Conservation (phyloP, 371 early-diverging fungal species). For the Haplosporangium sp. region DNA sequence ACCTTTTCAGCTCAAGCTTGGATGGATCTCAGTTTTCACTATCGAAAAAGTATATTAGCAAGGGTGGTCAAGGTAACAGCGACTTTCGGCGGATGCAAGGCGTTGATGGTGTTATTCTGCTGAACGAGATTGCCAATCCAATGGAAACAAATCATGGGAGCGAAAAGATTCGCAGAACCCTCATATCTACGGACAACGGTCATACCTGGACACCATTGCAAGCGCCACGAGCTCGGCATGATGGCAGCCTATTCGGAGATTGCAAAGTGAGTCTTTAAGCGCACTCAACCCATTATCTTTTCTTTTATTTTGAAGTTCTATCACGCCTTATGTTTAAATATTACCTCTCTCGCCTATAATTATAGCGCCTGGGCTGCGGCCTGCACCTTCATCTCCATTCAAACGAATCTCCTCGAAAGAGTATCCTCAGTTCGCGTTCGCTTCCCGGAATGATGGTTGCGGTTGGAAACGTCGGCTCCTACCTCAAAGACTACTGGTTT, state of each 20-base stretch:
- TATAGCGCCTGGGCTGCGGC: constrained; percentile 62
- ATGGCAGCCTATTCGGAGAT: constrained; percentile 16
- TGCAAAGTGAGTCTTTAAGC: constrained; percentile 19
- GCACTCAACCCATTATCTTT: background rate
- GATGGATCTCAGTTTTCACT: constrained; percentile 85
- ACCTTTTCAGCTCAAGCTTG: constrained; percentile 85
- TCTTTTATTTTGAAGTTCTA: no score
- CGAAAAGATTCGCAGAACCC: constrained; percentile 70
- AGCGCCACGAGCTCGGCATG: constrained; percentile 22
- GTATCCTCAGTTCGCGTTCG: constrained; percentile 79
- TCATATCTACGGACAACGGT: constrained; percentile 91
- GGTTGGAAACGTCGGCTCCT: constrained; percentile 89
- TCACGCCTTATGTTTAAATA: no score
- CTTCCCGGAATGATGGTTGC: constrained; percentile 93
- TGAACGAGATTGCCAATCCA: constrained; percentile 85
- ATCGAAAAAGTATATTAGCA: constrained; percentile 80
- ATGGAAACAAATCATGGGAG: constrained; percentile 63
- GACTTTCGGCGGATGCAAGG: constrained; percentile 96
- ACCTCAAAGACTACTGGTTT: constrained; percentile 70
- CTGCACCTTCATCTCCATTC: constrained; percentile 88
- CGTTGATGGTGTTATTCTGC: constrained; percentile 88
- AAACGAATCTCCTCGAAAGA: constrained; percentile 77
- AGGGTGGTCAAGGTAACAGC: constrained; percentile 83
- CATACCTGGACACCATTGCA: constrained; percentile 43
- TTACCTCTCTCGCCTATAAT: background rate